These are phyloP conservation scores for Daldinia childiae DNA, from an alignment of 495 filamentous ascomycete genomes.

Conservation along the genomic window DNA sequence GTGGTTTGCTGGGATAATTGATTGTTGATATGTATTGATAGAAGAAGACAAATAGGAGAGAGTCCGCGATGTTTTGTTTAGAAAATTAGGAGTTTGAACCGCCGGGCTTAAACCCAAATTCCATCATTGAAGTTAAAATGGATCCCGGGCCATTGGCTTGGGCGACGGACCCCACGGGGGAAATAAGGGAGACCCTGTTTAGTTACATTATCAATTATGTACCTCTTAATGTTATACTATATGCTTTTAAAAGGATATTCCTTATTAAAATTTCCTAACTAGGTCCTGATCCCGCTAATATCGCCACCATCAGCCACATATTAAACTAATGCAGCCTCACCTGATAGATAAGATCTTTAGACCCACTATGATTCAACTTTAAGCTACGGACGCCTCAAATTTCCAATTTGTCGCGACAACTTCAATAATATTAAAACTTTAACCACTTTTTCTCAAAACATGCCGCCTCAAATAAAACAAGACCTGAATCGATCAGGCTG, in stretches of 20 bases:
- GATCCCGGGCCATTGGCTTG: not conserved
- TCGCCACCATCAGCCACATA: not conserved
- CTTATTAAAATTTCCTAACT: too few relatives aligned
- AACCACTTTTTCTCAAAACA: conserved; percentile 26
- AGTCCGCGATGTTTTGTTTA: not conserved
- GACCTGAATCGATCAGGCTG: conserved; percentile 96
- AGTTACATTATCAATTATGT: not conserved
- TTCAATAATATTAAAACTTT: not conserved
- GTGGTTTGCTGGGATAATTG: not conserved
- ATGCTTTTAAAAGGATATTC: not conserved
- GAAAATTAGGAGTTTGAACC: conserved; percentile 8
- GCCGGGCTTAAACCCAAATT: conserved; percentile 3
- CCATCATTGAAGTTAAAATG: not conserved
- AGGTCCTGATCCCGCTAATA: too few relatives aligned
- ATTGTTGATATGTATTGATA: not conserved
- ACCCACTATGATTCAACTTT: not conserved
- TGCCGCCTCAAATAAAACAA: conserved; percentile 83
- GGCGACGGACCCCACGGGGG: conserved; percentile 23
- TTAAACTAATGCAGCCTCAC: not conserved
- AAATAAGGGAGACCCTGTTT: not conserved
- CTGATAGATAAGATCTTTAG: not conserved
- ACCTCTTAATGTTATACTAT: not conserved
- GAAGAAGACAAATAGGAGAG: not conserved
- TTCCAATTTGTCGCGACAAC: conserved; percentile 13
- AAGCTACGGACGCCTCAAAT: not conserved